Conservation (phyloP, 192 early-diverging fungal species). For the Coemansia sp. region DNA sequence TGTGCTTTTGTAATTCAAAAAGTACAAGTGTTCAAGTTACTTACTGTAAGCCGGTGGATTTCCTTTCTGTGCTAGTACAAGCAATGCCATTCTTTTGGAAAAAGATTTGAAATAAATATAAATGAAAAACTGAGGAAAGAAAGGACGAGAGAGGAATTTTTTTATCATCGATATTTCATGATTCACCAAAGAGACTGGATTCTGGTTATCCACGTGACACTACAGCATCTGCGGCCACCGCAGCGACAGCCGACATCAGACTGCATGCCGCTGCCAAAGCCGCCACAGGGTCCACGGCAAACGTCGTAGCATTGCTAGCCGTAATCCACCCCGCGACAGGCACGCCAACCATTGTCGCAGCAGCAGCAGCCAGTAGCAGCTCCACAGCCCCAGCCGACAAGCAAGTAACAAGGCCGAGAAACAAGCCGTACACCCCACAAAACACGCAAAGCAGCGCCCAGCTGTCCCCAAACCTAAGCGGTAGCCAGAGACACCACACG, state of each 20-base stretch:
- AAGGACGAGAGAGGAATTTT: not conserved
- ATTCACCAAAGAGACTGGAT: not conserved
- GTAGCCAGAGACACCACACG: conserved; percentile 40
- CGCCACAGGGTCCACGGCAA: not conserved
- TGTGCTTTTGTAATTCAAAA: not conserved
- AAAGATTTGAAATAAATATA: not conserved
- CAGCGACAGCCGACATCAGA: conserved; percentile 2
- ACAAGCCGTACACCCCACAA: conserved; percentile 16
- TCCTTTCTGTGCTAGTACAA: conserved; percentile 65
- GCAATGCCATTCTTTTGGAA: conserved; percentile 53
- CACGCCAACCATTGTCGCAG: not conserved
- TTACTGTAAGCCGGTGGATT: conserved; percentile 57
- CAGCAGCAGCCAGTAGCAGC: not conserved
- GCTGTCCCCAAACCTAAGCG: conserved; percentile 4
- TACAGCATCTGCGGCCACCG: not conserved
- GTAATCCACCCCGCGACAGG: not conserved
- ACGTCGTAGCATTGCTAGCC: not conserved
- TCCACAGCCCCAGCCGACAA: not conserved
- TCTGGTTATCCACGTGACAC: not conserved
- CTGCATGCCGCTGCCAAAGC: conserved; percentile 18
- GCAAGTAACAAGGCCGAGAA: conserved; percentile 6
- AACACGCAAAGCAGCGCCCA: conserved; percentile 20
- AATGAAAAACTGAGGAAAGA: not conserved
- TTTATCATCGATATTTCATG: not conserved
- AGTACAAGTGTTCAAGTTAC: conserved; percentile 12